Evolutionary conservation across 225 moss, liverwort and hornwort species (phyloP).

Genomic region (Sphagnum contortum): DNA sequence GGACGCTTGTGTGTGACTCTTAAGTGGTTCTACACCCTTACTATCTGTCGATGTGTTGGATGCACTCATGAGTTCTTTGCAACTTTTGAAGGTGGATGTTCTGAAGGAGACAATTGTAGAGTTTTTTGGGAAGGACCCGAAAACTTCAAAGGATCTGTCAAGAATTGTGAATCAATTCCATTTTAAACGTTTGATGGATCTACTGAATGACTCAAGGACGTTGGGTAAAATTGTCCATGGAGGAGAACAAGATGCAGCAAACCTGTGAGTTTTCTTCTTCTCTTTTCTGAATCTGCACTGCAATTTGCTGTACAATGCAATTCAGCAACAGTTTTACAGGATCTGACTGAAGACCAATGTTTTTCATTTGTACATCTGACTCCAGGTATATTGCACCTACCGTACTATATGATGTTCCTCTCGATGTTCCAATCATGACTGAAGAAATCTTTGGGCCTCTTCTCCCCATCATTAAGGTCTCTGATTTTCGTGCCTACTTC

Average conservation of each 20-base stretch:
- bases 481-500: no score
- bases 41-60: no score
- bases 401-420: slow-evolving; percentile 19
- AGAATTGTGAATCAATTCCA: slow-evolving; percentile 36
- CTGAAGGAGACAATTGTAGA: slow-evolving; percentile 20
- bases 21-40: no score
- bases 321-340: no score
- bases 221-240: slow-evolving; percentile 33
- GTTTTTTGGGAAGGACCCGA: slow-evolving; percentile 44
- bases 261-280: slow-evolving; percentile 10
- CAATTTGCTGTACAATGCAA: no score
- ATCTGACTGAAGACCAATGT: no score
- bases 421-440: slow-evolving; percentile 24
- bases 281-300: no score
- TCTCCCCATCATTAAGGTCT: slow-evolving; percentile 40
- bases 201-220: slow-evolving; percentile 25
- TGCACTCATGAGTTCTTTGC: no score
- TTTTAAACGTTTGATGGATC: slow-evolving; percentile 16
- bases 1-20: no score
- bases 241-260: slow-evolving; percentile 23
- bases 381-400: slow-evolving; percentile 34
- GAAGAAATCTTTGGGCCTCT: slow-evolving; percentile 54
- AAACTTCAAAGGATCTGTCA: slow-evolving; percentile 21
- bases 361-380: no score
- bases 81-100: slow-evolving; percentile 15